These are phyloP conservation scores for Penicillium psychrofluorescens DNA, from an alignment of 495 filamentous ascomycete genomes.

Conservation along the genomic window DNA sequence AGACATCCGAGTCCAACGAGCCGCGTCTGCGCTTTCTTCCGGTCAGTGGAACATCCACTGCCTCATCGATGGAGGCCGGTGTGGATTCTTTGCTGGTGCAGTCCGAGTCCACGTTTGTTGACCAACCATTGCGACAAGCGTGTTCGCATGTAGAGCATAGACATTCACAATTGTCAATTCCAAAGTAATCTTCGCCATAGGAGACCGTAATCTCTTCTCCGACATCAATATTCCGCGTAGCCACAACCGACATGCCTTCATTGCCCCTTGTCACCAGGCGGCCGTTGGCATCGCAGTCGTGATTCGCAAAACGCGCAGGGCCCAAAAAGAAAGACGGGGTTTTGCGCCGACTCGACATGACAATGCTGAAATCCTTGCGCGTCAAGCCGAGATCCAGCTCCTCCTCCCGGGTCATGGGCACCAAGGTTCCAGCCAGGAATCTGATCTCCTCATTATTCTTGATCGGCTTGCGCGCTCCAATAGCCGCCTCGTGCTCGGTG, in stretches of 20 bases:
- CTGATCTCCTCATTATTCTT: constrained; percentile 79
- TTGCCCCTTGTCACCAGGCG: constrained; percentile 71
- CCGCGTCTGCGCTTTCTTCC: constrained; percentile 38
- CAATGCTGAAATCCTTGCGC: constrained; percentile 90
- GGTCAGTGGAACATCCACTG: constrained; percentile 5
- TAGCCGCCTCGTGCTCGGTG: constrained; percentile 73
- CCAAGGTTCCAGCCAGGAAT: constrained; percentile 81
- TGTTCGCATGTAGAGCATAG: constrained; percentile 83
- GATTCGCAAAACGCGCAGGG: constrained; percentile 92
- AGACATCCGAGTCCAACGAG: constrained; percentile 27
- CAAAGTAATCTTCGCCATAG: constrained; percentile 96
- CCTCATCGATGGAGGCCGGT: constrained; percentile 24
- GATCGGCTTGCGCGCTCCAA: constrained; percentile 75
- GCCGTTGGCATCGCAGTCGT: constrained; percentile 93
- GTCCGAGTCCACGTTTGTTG: constrained; percentile 33
- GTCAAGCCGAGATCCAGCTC: constrained; percentile 70
- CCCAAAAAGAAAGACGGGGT: constrained; percentile 85
- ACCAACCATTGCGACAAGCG: constrained; percentile 75
- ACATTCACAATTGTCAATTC: constrained; percentile 90
- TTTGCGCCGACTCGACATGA: constrained; percentile 86
- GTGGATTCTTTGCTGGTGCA: constrained; percentile 28
- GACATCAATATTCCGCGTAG: constrained; percentile 68
- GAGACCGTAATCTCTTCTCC: constrained; percentile 95
- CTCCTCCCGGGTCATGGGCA: constrained; percentile 83
- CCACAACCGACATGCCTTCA: constrained; percentile 81